Evolutionary conservation across 257 asterid genomes (phyloP), one percentile per base, ranked within the genome.

Genomic region (Capsicum baccatum): DNA sequence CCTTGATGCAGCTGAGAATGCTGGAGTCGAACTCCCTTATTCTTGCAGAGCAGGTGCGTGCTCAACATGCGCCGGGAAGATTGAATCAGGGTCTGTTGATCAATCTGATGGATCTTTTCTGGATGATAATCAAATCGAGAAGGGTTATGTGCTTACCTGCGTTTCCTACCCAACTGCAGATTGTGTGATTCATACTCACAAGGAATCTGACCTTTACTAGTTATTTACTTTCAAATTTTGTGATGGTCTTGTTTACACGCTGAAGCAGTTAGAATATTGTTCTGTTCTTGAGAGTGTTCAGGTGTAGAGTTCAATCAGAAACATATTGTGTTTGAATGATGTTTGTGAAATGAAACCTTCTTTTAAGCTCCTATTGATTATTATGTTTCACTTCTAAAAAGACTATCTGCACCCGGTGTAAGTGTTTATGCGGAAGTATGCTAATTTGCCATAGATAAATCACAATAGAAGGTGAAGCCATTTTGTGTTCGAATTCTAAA

Each of bases 1-100:
- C 79, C 97, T 94, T 6, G 97, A 94, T 87, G 83, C 96, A 8
- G 98, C 96, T 14, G 98, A 94, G 91, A 4, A 54, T 3, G 96
- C 92, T 1, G 98, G 98, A 63, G 21, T 95, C 5, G 98, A 95
- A 1, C 86, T 95, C 58, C 98, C 98, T 0, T 95, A 93, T 88
- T 95, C 98, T 0, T 95, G 98, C 89, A 92, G 98, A 89, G 98
- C 98, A 0, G 98, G 98, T 3, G 97, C 98, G 0, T 95, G 98
- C 92, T 95, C 98, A 82, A 92, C 98, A 9, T 95, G 98, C 4
- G 97, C 96, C 0, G 98, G 98, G 86, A 90, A 92, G 85, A 39
- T 92, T 15, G 90, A 56, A 37, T 63, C 87, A 1, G 98, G 98
- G 15, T 6, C 86, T 6, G 97, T 93, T 6, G 97, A 93, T 88